Evolutionary conservation across 2,329 filamentous ascomycete genomes (phyloP).

Genomic region (Aspergillus nomiae): DNA sequence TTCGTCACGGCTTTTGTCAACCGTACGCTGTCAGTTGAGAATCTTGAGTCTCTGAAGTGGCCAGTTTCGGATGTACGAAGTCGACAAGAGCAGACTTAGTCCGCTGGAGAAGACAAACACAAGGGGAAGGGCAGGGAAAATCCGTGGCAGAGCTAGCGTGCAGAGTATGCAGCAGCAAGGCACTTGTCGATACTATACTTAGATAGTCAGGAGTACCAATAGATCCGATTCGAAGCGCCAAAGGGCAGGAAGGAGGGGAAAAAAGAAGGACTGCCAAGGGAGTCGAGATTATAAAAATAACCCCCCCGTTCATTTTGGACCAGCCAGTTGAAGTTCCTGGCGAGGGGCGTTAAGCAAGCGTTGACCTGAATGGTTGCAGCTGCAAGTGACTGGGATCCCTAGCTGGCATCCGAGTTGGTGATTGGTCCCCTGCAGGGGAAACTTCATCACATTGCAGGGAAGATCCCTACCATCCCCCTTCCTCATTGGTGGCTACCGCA

Average conservation of each 20-base stretch:
- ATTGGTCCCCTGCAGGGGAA: slow-evolving; percentile 23
- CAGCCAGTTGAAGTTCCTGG: not conserved
- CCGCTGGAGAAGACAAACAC: not conserved
- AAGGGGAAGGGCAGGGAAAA: slow-evolving; percentile 7
- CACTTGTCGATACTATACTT: not conserved
- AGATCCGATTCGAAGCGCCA: slow-evolving; percentile 22
- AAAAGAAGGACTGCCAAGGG: not conserved
- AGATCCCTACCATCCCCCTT: not conserved
- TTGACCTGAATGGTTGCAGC: not conserved
- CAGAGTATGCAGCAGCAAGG: slow-evolving; percentile 23
- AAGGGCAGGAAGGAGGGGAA: slow-evolving; percentile 3
- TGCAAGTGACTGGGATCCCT: not conserved
- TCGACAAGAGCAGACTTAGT: not conserved
- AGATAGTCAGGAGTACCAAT: not conserved
- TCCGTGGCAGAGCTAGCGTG: slow-evolving; percentile 14
- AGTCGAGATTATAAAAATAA: slow-evolving; percentile 8
- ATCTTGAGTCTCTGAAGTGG: not conserved
- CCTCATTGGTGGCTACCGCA: not conserved
- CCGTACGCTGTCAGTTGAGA: not conserved
- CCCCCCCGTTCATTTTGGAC: not conserved
- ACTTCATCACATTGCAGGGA: slow-evolving; percentile 22
- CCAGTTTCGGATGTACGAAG: not conserved
- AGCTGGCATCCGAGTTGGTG: not conserved
- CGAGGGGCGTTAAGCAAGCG: not conserved
- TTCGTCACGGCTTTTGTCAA: not conserved